phyloP scores from a whole-genome alignment of 169 alveolate genomes.

The Plasmodium vinckei region DNA sequence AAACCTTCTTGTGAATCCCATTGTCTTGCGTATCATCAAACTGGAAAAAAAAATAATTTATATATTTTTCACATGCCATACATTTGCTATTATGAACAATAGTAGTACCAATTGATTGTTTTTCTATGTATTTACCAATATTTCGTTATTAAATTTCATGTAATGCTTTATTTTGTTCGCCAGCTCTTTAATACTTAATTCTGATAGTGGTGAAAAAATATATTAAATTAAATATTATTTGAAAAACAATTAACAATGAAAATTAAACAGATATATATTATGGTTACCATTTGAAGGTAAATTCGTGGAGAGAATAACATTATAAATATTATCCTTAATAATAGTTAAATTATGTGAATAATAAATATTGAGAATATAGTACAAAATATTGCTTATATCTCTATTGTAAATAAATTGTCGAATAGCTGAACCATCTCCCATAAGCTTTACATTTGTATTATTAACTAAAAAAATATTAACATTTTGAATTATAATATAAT shows the following conservation, averaged over 20 bases:
- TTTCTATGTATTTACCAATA: conserved; percentile 32
- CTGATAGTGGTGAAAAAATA: conserved; percentile 5
- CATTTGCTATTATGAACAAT: neutral
- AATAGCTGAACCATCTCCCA: conserved; percentile 64
- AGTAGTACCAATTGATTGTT: neutral
- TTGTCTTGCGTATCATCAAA: conserved; percentile 57
- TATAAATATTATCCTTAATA: conserved; percentile 66
- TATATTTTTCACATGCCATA: neutral
- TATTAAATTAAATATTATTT: neutral
- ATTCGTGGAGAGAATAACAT: conserved; percentile 63
- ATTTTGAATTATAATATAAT: neutral
- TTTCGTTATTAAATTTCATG: conserved; percentile 47
- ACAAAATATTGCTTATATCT: conserved; percentile 46
- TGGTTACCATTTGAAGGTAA: conserved; percentile 64
- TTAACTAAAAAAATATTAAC: conserved; percentile 22
- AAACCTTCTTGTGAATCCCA: conserved; percentile 75
- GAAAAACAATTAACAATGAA: neutral
- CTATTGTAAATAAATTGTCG: conserved; percentile 67
- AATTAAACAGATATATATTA: conserved; percentile 1
- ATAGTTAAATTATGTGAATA: conserved; percentile 56
- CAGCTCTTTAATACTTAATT: conserved; percentile 56
- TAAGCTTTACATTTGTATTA: conserved; percentile 42
- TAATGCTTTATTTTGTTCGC: conserved; percentile 59
- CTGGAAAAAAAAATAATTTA: conserved; percentile 9
- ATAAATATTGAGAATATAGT: conserved; percentile 56